Evolutionary conservation across 1,139 yeast genomes (phyloP).

Genomic region (Suzukiozyma palmioleophila): DNA sequence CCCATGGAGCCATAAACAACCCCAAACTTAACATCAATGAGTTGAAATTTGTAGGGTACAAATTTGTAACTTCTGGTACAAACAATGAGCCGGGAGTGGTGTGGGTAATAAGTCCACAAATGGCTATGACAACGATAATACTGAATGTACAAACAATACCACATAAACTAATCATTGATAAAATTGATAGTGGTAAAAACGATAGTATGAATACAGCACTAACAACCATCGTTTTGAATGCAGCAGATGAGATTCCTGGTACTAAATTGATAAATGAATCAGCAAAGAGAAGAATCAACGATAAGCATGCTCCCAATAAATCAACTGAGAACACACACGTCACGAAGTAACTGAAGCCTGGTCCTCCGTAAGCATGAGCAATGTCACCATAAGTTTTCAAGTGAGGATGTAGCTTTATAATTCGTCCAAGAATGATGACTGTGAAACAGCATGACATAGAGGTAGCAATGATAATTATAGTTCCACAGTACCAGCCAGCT

Average conservation of each 20-base stretch:
- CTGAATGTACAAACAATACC: constrained; percentile 73
- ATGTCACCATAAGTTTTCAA: constrained; percentile 42
- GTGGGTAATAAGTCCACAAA: constrained; percentile 58
- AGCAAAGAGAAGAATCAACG: constrained; percentile 75
- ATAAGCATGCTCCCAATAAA: constrained; percentile 71
- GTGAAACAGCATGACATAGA: constrained; percentile 66
- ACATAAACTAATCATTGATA: constrained; percentile 67
- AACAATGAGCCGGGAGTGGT: constrained; percentile 65
- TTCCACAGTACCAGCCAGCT: constrained; percentile 78
- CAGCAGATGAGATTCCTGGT: constrained; percentile 43
- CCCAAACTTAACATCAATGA: constrained; percentile 63
- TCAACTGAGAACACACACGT: constrained; percentile 74
- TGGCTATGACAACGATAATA: constrained; percentile 52
- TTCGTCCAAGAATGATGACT: constrained; percentile 48
- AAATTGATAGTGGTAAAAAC: constrained; percentile 65
- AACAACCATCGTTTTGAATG: constrained; percentile 50
- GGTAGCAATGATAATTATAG: constrained; percentile 46
- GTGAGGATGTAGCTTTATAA: constrained; percentile 25
- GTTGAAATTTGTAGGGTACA: constrained; percentile 50
- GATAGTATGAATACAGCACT: constrained; percentile 55
- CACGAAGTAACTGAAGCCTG: constrained; percentile 49
- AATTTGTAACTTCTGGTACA: constrained; percentile 43
- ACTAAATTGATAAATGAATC: constrained; percentile 72
- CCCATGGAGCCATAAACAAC: constrained; percentile 83
- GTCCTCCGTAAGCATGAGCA: constrained; percentile 43